phyloP scores from a whole-genome alignment of 345 rosid genomes.

The Diplotaxis tenuifolia region DNA sequence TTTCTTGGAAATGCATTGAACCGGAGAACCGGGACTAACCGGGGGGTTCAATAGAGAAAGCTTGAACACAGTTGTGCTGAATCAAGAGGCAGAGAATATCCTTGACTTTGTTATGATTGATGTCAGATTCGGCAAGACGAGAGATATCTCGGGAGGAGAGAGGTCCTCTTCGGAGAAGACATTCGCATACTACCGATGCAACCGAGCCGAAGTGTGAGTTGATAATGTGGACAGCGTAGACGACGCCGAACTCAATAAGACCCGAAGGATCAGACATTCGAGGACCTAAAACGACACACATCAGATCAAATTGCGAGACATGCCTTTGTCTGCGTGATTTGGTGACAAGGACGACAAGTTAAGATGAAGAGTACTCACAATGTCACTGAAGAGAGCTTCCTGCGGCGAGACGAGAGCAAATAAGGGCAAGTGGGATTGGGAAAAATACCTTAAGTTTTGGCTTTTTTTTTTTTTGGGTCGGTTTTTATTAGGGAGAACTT shows the following conservation, averaged over 20 bases:
- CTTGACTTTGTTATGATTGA: slow-evolving; percentile 50
- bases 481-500: no score
- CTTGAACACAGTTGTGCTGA: slow-evolving; percentile 87
- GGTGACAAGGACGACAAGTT: neutral
- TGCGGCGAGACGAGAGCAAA: slow-evolving; percentile 6
- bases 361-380: slow-evolving; percentile 15
- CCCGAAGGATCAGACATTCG: neutral
- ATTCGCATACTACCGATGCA: slow-evolving; percentile 85
- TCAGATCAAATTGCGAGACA: neutral
- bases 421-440: no score
- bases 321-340: neutral
- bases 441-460: no score
- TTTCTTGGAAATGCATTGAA: neutral
- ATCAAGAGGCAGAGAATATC: slow-evolving; percentile 65
- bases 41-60: slow-evolving; percentile 49
- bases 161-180: slow-evolving; percentile 68
- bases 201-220: slow-evolving; percentile 75
- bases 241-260: slow-evolving; percentile 34
- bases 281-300: neutral
- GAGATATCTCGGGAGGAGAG: slow-evolving; percentile 47
- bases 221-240: slow-evolving; percentile 68
- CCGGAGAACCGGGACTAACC: slow-evolving; percentile 29
- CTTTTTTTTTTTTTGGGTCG: no score
- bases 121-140: slow-evolving; percentile 44
- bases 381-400: slow-evolving; percentile 15